phyloP scores from a whole-genome alignment of 345 rosid genomes.

The Clausena lansium region DNA sequence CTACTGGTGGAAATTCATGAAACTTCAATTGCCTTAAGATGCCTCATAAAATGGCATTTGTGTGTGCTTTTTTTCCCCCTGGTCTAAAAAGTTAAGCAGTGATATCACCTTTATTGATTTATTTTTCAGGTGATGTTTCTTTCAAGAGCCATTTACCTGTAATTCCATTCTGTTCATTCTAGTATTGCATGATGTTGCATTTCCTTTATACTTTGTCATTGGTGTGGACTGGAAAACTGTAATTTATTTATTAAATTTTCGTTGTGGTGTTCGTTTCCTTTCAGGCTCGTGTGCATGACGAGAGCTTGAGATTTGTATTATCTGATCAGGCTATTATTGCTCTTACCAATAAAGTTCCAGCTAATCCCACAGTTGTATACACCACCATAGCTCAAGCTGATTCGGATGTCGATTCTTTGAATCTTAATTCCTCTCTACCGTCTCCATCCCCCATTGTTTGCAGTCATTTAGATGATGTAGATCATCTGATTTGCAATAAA shows the following conservation, averaged over 20 bases:
- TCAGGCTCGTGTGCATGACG: constrained; percentile 95
- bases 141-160: constrained; percentile 1
- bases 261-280: constrained; percentile 22
- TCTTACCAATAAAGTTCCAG: constrained; percentile 53
- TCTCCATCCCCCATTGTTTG: constrained; percentile 65
- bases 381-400: constrained; percentile 60
- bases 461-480: constrained; percentile 66
- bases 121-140: constrained; percentile 3
- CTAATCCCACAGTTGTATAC: constrained; percentile 42
- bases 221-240: constrained; percentile 1
- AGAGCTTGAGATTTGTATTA: constrained; percentile 76
- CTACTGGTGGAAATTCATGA: background rate
- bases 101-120: background rate
- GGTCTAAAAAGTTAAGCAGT: background rate
- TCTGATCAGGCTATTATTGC: constrained; percentile 78
- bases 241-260: constrained; percentile 13
- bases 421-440: constrained; percentile 38
- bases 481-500: constrained; percentile 41
- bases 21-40: background rate
- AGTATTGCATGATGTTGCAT: background rate
- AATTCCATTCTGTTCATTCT: background rate
- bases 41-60: background rate
- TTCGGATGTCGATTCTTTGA: constrained; percentile 41
- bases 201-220: background rate
- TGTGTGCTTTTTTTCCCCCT: background rate